Evolutionary conservation across 148 eudicot genomes (phyloP).

Genomic region (Rhododendron henanense): DNA sequence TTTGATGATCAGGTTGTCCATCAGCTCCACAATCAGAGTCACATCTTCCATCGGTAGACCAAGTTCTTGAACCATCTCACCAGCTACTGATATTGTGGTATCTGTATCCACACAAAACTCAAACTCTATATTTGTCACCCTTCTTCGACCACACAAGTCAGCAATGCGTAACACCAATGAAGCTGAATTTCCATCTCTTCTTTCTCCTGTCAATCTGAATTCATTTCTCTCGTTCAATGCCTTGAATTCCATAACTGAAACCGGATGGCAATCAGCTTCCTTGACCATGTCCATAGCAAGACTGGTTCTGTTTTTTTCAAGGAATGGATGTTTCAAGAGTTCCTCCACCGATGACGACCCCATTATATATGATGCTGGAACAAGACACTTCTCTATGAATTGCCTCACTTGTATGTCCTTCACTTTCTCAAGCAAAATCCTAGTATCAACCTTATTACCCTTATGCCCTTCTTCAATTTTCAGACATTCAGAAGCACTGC

Average conservation of each 20-base stretch:
- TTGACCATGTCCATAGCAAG: background rate
- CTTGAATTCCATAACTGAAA: background rate
- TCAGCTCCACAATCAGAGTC: background rate
- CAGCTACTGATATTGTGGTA: background rate
- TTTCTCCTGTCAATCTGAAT: background rate
- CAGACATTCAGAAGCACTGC: background rate
- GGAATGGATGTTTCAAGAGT: background rate
- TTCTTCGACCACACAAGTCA: background rate
- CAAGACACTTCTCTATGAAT: background rate
- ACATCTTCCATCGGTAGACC: background rate
- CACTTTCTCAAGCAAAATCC: background rate
- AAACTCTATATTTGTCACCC: background rate
- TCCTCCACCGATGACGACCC: background rate
- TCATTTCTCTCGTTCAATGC: background rate
- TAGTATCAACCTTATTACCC: background rate
- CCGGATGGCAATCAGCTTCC: background rate
- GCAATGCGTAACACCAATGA: background rate
- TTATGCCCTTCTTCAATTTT: background rate
- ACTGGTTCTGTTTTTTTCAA: background rate
- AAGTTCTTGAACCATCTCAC: background rate
- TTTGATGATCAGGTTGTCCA: background rate
- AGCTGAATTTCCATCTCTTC: background rate
- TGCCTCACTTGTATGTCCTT: background rate
- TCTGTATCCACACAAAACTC: background rate
- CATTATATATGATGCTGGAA: background rate